A percentile compares a stretch with the other conserved stretches of the same genome.
Evolutionary conservation across 2,329 filamentous ascomycete genomes (phyloP).

Genomic region (Sclerotinia borealis): DNA sequence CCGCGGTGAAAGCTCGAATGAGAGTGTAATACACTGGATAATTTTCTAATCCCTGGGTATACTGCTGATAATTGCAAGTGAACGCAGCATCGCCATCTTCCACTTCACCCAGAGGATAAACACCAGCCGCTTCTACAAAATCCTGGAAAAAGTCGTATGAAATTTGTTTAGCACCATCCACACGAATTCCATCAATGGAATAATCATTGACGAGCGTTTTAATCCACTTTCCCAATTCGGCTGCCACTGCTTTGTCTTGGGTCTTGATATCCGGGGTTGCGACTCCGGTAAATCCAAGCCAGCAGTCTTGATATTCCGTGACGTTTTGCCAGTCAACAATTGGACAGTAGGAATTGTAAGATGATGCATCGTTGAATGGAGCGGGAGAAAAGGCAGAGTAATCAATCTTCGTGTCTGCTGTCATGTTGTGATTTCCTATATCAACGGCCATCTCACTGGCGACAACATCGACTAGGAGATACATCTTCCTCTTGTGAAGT

Average conservation of each 20-base stretch:
- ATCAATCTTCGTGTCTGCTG: constrained; percentile 13
- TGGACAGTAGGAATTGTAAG: constrained; percentile 17
- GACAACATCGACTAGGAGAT: constrained; percentile 44
- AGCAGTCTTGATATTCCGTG: constrained; percentile 27
- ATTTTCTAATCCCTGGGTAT: constrained; percentile 15
- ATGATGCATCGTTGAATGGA: constrained; percentile 17
- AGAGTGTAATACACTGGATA: constrained; percentile 17
- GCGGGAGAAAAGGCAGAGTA: constrained; percentile 14
- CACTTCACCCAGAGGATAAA: constrained; percentile 58
- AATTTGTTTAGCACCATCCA: constrained; percentile 43
- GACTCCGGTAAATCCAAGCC: constrained; percentile 35
- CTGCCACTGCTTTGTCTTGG: constrained; percentile 34
- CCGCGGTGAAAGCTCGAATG: constrained; percentile 21
- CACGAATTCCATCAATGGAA: constrained; percentile 40
- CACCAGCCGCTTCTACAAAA: constrained; percentile 47
- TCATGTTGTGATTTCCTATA: constrained; percentile 11
- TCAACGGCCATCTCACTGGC: constrained; percentile 40
- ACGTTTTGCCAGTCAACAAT: constrained; percentile 34
- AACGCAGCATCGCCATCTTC: constrained; percentile 46
- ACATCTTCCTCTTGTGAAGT: constrained; percentile 49
- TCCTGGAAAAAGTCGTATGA: constrained; percentile 46
- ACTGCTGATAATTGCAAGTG: constrained; percentile 26
- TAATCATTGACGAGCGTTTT: constrained; percentile 37
- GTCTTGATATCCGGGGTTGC: constrained; percentile 40
- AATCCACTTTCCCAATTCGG: constrained; percentile 37